Base-by-base conservation (phyloP, 2,329 filamentous ascomycete genomes). In the Tympanopsis confertula region DNA sequence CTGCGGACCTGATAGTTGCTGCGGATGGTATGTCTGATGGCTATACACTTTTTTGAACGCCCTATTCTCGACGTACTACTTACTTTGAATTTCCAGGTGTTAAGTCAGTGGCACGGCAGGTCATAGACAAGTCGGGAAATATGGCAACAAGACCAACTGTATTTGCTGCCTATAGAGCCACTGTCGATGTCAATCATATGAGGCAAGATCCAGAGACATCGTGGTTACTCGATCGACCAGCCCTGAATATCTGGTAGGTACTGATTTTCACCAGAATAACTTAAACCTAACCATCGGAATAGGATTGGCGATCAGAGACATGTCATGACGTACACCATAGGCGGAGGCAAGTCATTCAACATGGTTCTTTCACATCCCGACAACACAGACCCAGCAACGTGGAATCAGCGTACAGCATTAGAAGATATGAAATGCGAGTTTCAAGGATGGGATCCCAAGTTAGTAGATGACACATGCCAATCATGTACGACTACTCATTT, bases 321-420 rank as follows among this genome's bases (percentile, higher is more conserved):
- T 40, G 61, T 63, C 12, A 68, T 68, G 61, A 59, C 62, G 1
- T 65, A 65, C 41, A 51, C 50, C 4, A 68, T 68, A 7, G 52
- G 59, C 1, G 50, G 48, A 1, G 61, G 61, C 2, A 54, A 59
- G 33, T 52, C 58, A 0, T 66, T 66, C 48, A 66, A 66, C 42
- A 60, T 67, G 57, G 63, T 66, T 0, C 47, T 67, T 0, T 64
- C 59, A 4, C 62, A 66, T 42, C 50, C 49, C 5, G 63, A 66
- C 42, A 36, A 47, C 4, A 48, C 47, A 0, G 54, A 63, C 20
- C 52, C 57, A 0, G 38, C 45, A 2, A 53, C 49, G 4, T 57
- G 54, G 12, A 43, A 26, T 26, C 47, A 39, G 28, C 42, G 51
- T 5, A 44, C 42, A 2, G 46, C 51, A 5, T 35, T 62, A 7